Base-by-base conservation (phyloP, 1,284 basidiomycete species). In the Naganishia sp. region DNA sequence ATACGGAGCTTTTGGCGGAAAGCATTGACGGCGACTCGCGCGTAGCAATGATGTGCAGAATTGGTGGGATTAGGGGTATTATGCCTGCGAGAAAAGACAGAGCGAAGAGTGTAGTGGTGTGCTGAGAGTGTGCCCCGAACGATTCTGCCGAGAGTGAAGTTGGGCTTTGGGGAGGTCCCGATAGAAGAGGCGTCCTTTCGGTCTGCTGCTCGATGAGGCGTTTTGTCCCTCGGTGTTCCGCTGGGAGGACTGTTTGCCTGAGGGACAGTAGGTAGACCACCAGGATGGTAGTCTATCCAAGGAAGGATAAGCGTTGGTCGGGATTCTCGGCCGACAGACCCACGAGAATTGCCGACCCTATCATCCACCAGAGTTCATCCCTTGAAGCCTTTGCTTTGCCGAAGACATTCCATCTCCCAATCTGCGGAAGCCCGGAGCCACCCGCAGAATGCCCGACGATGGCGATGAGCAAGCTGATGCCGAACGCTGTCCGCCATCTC, bases 31-130 rank as follows among this genome's bases (percentile, higher is more conserved):
- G 65, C 1, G 67, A 39, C 2, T 33, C 39, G 23, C 70, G 70
- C 18, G 72, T 75, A 21, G 59, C 23, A 39, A 74, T 28, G 18
- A 71, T 75, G 67, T 75, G 76, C 25, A 70, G 23, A 31, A 77
- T 70, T 7, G 65, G 59, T 0, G 78, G 75, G 4, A 72, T 6
- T 7, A 68, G 28, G 43, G 74, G 75, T 13, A 72, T 15, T 49
- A 74, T 18, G 16, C 48, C 15, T 21, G 72, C 33, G n/a, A 71
- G 18, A 6, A 69, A 25, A 31, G 71, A 45, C n/a, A 65, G 13
- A 18, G 50, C 10, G 54, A 71, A 50, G 66, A 76, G 74, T 44
- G 52, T 25, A 10, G 55, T 44, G 45, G 33, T 52, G 57, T 61
- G 21, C 15, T 36, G 49, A 43, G 57, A 25, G 50, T 66, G 59